These are phyloP conservation scores for Sporothrix dimorphospora DNA, from an alignment of 2,329 filamentous ascomycete genomes.

Conservation along the genomic window DNA sequence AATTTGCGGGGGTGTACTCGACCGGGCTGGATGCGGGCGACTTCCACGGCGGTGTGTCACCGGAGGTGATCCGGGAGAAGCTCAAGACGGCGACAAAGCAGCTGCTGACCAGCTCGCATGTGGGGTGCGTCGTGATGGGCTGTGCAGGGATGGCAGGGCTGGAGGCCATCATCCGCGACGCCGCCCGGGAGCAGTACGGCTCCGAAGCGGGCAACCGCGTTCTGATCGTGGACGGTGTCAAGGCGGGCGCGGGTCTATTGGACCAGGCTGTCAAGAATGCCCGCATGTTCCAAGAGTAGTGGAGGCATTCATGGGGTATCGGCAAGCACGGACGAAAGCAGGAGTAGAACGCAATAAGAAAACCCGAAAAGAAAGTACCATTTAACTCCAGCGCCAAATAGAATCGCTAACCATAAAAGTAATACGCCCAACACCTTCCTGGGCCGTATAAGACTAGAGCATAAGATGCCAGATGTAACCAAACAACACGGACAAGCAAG, in stretches of 20 bases:
- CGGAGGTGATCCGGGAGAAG: constrained; percentile 64
- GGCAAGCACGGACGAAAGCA: background rate
- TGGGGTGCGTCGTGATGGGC: constrained; percentile 77
- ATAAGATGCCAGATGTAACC: background rate
- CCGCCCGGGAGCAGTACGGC: constrained; percentile 67
- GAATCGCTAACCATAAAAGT: background rate
- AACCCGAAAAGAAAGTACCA: background rate
- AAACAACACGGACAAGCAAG: background rate
- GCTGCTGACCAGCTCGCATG: constrained; percentile 60
- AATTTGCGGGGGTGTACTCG: constrained; percentile 79
- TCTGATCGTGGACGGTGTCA: constrained; percentile 78
- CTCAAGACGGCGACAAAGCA: constrained; percentile 71
- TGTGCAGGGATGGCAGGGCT: constrained; percentile 92
- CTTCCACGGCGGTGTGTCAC: constrained; percentile 70
- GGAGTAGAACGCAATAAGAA: background rate
- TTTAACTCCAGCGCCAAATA: constrained; percentile 10
- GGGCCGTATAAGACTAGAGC: background rate
- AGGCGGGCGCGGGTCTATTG: constrained; percentile 67
- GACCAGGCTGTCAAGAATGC: constrained; percentile 56
- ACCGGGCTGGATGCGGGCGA: constrained; percentile 81
- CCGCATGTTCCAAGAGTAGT: constrained; percentile 42
- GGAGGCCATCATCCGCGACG: constrained; percentile 72
- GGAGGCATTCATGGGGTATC: too few relatives aligned
- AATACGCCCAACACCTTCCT: background rate
- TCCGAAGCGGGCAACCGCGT: constrained; percentile 56